These are phyloP conservation scores for Danielia oregonensis DNA, from an alignment of 805 yeast genomes.

Conservation along the genomic window DNA sequence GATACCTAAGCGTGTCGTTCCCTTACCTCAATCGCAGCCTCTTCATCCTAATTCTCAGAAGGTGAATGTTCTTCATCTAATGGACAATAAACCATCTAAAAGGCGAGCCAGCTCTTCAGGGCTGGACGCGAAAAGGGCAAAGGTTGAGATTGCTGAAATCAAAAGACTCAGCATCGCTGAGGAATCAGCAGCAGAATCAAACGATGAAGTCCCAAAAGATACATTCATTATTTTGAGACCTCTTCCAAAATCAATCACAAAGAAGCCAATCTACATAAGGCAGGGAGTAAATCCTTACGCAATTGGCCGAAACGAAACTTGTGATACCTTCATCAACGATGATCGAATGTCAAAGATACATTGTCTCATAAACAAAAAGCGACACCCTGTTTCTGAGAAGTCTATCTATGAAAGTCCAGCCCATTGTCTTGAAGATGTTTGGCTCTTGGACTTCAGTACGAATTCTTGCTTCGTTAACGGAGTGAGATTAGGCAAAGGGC, in stretches of 20 bases:
- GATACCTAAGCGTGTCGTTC: conserved; percentile 41
- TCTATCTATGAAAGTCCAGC: conserved; percentile 66
- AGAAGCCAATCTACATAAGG: conserved; percentile 51
- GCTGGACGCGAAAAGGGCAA: background rate
- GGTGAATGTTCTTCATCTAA: background rate
- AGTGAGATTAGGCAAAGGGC: conserved; percentile 53
- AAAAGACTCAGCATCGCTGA: background rate
- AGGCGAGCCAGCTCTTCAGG: background rate
- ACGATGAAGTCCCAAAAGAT: conserved; percentile 43
- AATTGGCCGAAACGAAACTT: conserved; percentile 68
- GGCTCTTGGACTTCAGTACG: conserved; percentile 78
- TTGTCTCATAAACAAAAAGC: conserved; percentile 60
- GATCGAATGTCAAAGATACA: conserved; percentile 81
- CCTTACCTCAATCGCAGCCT: conserved; percentile 40
- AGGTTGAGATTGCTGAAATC: background rate
- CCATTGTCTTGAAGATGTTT: conserved; percentile 66
- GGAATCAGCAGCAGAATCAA: conserved; percentile 1
- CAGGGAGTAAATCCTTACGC: conserved; percentile 66
- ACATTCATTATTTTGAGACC: conserved; percentile 63
- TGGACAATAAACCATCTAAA: background rate
- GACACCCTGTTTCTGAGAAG: conserved; percentile 54
- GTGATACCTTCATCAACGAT: conserved; percentile 63
- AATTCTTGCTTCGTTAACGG: conserved; percentile 76
- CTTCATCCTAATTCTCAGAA: conserved; percentile 2
- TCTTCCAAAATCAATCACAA: conserved; percentile 40